Conservation (phyloP, 495 filamentous ascomycete species). For the Bombardia bombarda region DNA sequence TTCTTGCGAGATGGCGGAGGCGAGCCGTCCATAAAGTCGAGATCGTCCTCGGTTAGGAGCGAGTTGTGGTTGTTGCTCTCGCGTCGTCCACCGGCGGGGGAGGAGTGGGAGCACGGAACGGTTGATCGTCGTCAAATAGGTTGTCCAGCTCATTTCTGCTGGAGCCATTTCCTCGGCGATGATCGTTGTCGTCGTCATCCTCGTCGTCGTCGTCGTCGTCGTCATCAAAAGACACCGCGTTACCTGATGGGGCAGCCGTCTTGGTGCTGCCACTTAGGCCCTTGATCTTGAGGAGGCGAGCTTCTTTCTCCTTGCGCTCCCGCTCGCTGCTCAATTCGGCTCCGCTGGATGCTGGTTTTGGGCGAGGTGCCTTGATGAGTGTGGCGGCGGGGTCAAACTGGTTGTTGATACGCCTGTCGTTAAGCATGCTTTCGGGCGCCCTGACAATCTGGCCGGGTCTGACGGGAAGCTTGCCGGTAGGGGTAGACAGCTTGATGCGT, state of each 20-base stretch:
- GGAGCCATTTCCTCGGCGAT: neutral
- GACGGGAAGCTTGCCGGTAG: conserved; percentile 14
- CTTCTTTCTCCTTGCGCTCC: conserved; percentile 12
- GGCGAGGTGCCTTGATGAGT: conserved; percentile 4
- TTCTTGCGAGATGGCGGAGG: neutral
- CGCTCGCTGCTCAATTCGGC: neutral
- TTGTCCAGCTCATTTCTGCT: conserved; percentile 7
- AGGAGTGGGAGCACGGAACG: conserved; percentile 1
- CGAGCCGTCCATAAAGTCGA: neutral
- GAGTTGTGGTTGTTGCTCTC: neutral
- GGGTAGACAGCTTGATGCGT: conserved; percentile 16
- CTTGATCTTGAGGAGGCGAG: conserved; percentile 22
- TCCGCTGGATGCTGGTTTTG: neutral
- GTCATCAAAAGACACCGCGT: conserved; percentile 17
- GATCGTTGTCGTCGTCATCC: neutral
- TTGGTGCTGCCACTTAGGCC: neutral
- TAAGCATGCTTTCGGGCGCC: conserved; percentile 30
- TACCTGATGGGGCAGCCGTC: neutral
- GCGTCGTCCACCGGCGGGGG: neutral
- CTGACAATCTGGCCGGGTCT: conserved; percentile 20
- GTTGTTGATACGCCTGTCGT: conserved; percentile 22
- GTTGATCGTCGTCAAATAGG: conserved; percentile 10
- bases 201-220: conserved; percentile 8
- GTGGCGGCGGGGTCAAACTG: conserved; percentile 12
- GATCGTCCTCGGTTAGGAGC: neutral